Evolutionary conservation across 1,284 basidiomycete species (phyloP).

Genomic region (Moesziomyces sp.): DNA sequence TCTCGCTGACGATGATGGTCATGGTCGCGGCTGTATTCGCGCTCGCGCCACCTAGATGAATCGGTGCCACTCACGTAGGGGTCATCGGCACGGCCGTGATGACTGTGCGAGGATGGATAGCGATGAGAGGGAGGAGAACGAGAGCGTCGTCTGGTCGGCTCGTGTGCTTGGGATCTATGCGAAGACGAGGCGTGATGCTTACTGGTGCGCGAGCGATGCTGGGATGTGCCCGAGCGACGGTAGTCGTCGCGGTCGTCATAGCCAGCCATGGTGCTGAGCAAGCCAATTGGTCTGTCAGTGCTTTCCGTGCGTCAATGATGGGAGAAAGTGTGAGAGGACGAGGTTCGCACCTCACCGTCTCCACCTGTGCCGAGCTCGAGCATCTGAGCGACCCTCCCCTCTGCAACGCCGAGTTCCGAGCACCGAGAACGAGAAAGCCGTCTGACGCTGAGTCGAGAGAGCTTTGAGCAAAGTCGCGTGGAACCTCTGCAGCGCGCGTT

Average conservation of each 20-base stretch:
- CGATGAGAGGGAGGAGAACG: constrained; percentile 49
- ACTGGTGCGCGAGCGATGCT: constrained; percentile 44
- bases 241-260: constrained; percentile 36
- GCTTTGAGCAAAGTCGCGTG: no score
- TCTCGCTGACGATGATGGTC: constrained; percentile 14
- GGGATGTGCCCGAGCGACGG: constrained; percentile 24
- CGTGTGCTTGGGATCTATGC: constrained; percentile 36
- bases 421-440: no score
- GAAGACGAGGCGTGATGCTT: constrained; percentile 49
- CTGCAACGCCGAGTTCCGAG: no score
- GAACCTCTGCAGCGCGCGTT: no score
- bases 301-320: no score
- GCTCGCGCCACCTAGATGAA: constrained; percentile 12
- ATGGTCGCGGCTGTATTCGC: neutral
- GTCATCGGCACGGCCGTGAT: constrained; percentile 16
- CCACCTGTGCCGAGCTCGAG: no score
- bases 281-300: neutral
- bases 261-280: constrained; percentile 16
- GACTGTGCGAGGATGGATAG: constrained; percentile 39
- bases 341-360: no score
- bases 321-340: no score
- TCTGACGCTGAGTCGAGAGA: no score
- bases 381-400: no score
- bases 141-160: constrained; percentile 53
- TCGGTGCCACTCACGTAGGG: constrained; percentile 9